Conservation (phyloP, 805 yeast species). For the Naumovozyma dairenensis region DNA sequence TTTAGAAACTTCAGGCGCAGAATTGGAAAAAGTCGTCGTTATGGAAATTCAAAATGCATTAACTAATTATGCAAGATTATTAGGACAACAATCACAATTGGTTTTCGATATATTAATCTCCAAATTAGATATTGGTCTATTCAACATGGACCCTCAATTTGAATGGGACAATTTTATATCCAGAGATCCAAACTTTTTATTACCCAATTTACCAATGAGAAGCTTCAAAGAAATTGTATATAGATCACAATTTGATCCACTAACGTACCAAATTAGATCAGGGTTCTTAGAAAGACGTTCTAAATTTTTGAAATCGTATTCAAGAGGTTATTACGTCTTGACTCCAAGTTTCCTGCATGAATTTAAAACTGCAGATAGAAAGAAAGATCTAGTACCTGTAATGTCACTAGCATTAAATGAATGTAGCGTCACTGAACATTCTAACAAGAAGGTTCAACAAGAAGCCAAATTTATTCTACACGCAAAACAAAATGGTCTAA, state of each 20-base stretch:
- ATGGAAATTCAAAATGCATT: slow-evolving; percentile 78
- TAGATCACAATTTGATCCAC: slow-evolving; percentile 57
- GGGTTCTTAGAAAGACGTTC: slow-evolving; percentile 85
- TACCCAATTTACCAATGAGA: slow-evolving; percentile 52
- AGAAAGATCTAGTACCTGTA: slow-evolving; percentile 70
- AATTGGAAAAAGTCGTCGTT: slow-evolving; percentile 79
- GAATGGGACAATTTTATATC: slow-evolving; percentile 85
- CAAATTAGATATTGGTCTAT: slow-evolving; percentile 56
- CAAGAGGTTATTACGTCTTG: slow-evolving; percentile 82
- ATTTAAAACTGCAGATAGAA: slow-evolving; percentile 74
- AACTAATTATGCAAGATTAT: slow-evolving; percentile 56
- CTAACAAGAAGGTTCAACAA: slow-evolving; percentile 48
- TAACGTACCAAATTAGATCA: slow-evolving; percentile 58
- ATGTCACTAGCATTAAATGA: slow-evolving; percentile 74
- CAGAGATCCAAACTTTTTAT: slow-evolving; percentile 62
- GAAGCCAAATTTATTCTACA: slow-evolving; percentile 72
- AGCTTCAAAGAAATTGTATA: slow-evolving; percentile 52
- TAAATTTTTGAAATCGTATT: slow-evolving; percentile 82
- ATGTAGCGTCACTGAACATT: slow-evolving; percentile 75
- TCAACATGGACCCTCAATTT: slow-evolving; percentile 64
- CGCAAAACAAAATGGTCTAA: slow-evolving; percentile 63
- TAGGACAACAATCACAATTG: slow-evolving; percentile 65
- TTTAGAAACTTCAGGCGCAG: slow-evolving; percentile 78
- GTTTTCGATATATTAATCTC: slow-evolving; percentile 59
- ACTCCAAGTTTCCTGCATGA: slow-evolving; percentile 87